Evolutionary conservation across 139 green algal genomes (phyloP), one percentile per base, ranked within the genome.

Genomic region (Picochlorum sp.): DNA sequence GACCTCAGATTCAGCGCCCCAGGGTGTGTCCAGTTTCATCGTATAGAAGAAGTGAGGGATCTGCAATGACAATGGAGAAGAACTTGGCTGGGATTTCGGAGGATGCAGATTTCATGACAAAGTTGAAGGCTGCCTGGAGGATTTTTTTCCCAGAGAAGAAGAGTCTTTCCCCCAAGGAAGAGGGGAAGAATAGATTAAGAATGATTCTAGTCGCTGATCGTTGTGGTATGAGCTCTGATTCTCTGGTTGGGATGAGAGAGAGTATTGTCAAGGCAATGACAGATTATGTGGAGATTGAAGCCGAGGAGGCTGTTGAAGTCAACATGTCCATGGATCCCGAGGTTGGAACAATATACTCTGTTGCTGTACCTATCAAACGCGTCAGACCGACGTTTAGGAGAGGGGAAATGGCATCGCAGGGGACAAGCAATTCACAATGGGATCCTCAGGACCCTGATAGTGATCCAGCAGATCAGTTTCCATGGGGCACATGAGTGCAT

Each of bases 271-370:
- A 56, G 1, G 86, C 81, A 14, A 74, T 95, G 28, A 66, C 77
- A 6, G 81, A 88, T n/a, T 95, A 85, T 70, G 88, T 95, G 10
- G 88, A 95, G 51, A 85, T 95, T 51, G 86, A 91, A 60, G 65
- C 45, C 0, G 82, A 90, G 65, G 84, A 94, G 34, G 66, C 77
- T 30, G 86, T 94, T 13, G 86, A 94, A 65, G 72, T 95, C 1
- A 82, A 81, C 59, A 79, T 96, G 60, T 83, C 73, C 13, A 83
- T 68, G 18, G 88, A 96, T 57, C 74, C 76, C 0, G 80, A 85
- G 6, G 63, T 95, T 26, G 90, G 90, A 7, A 95, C 90, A 6
- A 81, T 96, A 11, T 96, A 96, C 74, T 84, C 73, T 47, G 88
- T 96, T 16, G 86, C 81, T 57, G 83, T 96, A 24, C 90, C 90